Percentiles rank a stretch among this genome's conserved stretches.
These are phyloP conservation scores for Drosera capensis DNA, from an alignment of 148 eudicot genomes.

Conservation along the genomic window DNA sequence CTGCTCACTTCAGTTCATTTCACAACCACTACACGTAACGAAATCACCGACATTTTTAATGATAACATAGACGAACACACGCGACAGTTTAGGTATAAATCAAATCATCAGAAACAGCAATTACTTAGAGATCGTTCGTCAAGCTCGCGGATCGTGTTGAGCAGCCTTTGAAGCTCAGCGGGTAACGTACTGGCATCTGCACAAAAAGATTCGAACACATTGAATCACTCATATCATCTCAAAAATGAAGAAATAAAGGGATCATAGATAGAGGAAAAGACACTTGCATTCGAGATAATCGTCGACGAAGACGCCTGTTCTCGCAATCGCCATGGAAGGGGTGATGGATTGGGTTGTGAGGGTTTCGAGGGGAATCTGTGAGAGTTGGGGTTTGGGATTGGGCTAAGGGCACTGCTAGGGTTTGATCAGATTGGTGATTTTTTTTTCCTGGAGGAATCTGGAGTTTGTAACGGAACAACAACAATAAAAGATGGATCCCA, in stretches of 20 bases:
- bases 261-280: neutral
- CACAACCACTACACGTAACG: too few relatives aligned
- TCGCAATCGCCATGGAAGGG: neutral
- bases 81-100: neutral
- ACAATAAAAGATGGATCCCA: too few relatives aligned
- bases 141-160: constrained; percentile 82
- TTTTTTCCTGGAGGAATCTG: too few relatives aligned
- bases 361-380: too few relatives aligned
- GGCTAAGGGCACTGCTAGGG: too few relatives aligned
- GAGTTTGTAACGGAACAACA: too few relatives aligned
- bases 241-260: neutral
- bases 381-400: too few relatives aligned
- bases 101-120: neutral
- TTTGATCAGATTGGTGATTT: too few relatives aligned
- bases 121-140: constrained; percentile 88
- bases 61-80: too few relatives aligned
- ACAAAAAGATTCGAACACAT: neutral
- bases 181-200: constrained; percentile 93
- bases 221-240: neutral
- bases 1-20: too few relatives aligned
- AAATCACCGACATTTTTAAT: too few relatives aligned
- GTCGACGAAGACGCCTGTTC: neutral
- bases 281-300: neutral
- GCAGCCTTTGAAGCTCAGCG: constrained; percentile 93
- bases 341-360: too few relatives aligned